Evolutionary conservation across 306 rosid genomes (phyloP).

Genomic region (Inga oerstediana): DNA sequence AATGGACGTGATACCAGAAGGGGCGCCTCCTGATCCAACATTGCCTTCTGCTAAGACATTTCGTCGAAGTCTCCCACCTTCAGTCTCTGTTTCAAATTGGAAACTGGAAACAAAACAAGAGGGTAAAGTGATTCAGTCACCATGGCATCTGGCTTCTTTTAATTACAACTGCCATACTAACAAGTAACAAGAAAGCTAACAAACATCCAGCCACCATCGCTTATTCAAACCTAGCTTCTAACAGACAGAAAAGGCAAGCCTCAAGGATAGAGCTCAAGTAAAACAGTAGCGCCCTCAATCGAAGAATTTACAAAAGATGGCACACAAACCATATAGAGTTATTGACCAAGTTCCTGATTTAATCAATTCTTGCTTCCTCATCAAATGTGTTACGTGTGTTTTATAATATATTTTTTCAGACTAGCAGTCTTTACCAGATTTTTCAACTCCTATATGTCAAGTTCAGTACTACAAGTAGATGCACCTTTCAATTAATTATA

Average conservation of each 20-base stretch:
- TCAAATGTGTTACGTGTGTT: neutral
- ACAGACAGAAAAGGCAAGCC: neutral
- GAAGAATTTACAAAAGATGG: neutral
- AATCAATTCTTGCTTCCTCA: neutral
- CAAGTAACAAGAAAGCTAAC: slow-evolving; percentile 28
- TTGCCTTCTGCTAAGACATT: slow-evolving; percentile 83
- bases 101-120: slow-evolving; percentile 64
- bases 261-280: slow-evolving; percentile 20
- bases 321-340: slow-evolving; percentile 1
- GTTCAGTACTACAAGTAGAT: too few relatives aligned
- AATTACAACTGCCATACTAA: slow-evolving; percentile 4
- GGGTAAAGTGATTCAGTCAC: slow-evolving; percentile 31
- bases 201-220: neutral
- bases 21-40: slow-evolving; percentile 74
- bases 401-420: too few relatives aligned
- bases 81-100: slow-evolving; percentile 92
- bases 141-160: slow-evolving; percentile 12
- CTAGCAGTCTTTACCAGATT: too few relatives aligned
- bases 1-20: slow-evolving; percentile 68
- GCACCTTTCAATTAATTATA: too few relatives aligned
- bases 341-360: slow-evolving; percentile 24
- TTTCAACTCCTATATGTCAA: too few relatives aligned
- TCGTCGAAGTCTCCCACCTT: slow-evolving; percentile 80
- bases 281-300: slow-evolving; percentile 8
- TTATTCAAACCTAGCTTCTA: slow-evolving; percentile 11